phyloP scores from a whole-genome alignment of 768 basidiomycete genomes.

The Erythrobasidium yunnanense region DNA sequence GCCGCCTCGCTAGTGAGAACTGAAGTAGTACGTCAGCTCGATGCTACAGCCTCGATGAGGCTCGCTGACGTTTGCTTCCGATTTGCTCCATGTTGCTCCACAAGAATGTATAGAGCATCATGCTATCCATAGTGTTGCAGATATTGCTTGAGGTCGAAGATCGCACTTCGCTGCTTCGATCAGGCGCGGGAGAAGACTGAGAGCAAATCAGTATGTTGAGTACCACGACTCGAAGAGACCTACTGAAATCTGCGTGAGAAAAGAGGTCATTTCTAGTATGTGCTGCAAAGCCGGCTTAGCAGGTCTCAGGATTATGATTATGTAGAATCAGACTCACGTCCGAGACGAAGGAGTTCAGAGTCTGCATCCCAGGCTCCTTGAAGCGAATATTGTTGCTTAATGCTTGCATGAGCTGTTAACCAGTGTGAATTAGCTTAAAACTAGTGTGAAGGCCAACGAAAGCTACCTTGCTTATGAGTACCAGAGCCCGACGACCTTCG shows the following conservation, averaged over 20 bases:
- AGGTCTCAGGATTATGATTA: too few species aligned
- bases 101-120: slow-evolving; percentile 13
- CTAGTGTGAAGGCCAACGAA: neutral
- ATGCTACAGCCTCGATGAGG: neutral
- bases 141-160: too few species aligned
- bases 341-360: slow-evolving; percentile 62
- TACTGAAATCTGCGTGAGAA: slow-evolving; percentile 44
- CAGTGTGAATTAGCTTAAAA: slow-evolving; percentile 56
- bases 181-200: too few species aligned
- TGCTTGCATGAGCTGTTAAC: slow-evolving; percentile 74
- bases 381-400: slow-evolving; percentile 89
- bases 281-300: slow-evolving; percentile 41
- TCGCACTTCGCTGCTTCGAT: too few species aligned
- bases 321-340: slow-evolving; percentile 36
- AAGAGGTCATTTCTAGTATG: slow-evolving; percentile 62
- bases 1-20: neutral
- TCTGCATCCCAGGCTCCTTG: slow-evolving; percentile 76
- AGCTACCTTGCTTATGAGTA: slow-evolving; percentile 70
- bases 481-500: slow-evolving; percentile 62
- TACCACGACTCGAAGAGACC: neutral
- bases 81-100: slow-evolving; percentile 15
- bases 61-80: slow-evolving; percentile 1
- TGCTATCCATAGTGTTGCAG: neutral
- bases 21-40: neutral
- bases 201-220: too few species aligned